Base-by-base conservation (phyloP, 73 alveolate genomes). In the Symbiodinium natans region DNA sequence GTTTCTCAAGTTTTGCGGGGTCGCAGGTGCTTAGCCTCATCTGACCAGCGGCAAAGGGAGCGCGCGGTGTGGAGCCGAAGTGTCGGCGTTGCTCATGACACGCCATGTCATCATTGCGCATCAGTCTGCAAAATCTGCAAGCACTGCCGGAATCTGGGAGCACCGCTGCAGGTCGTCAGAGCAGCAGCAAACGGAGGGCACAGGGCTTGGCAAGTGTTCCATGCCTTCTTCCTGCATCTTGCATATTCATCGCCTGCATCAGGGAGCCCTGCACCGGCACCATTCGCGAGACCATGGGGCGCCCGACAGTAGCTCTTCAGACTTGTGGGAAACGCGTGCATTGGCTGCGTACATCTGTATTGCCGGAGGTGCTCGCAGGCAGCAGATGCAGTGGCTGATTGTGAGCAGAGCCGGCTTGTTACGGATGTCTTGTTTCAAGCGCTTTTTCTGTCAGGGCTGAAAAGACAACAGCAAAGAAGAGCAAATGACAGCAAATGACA, bases 281-380 rank as follows among this genome's bases (percentile, higher is more conserved):
- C 31, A 74, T 74, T 13, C 84, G 84, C 29, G 84, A 74, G 84
- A 74, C 84, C 34, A 59, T 59, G 77, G 77, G 36, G 77, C 77
- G 33, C 6, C 77, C 15, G 36, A 25, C n/a, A n/a, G n/a, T n/a
- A n/a, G n/a, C n/a, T n/a, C n/a, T n/a, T n/a, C n/a, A n/a, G n/a
- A n/a, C n/a, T n/a, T n/a, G n/a, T n/a, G n/a, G n/a, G n/a, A n/a
- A n/a, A n/a, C n/a, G n/a, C n/a, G n/a, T n/a, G n/a, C n/a, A n/a
- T n/a, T n/a, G n/a, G n/a, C n/a, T n/a, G n/a, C 36, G 8, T 59
- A n/a, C 77, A 13, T 25, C 33, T 59, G 36, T n/a, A 25, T n/a
- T 74, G 84, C n/a, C 42, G 23, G 23, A 74, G 84, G 84, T 74
- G 84, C 84, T 74, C 84, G 40, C 19, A 74, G 29, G 84, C 17